Evolutionary conservation across 2,329 filamentous ascomycete genomes (phyloP), one percentile per base, ranked within the genome.

Genomic region (Stenocarpella maydis): DNA sequence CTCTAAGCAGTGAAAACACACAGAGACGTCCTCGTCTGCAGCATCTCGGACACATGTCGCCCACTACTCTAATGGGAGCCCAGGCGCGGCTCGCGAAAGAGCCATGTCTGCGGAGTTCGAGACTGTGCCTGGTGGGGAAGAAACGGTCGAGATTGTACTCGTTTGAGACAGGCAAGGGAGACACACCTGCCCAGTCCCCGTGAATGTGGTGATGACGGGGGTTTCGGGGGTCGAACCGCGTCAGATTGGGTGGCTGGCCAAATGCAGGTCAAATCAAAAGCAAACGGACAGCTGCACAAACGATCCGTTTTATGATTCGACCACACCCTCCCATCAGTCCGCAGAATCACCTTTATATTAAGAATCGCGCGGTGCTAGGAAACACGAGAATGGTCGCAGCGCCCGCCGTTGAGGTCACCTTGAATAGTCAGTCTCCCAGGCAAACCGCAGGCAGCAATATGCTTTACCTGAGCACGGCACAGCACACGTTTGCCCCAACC

Each of bases 281-380:
- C 74, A 74, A 72, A 78, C 80, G 81, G 81, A 76, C 78, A 77
- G 76, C 74, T 78, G 79, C 81, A 79, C 80, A 80, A 77, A 79
- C 75, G 74, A 78, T 74, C 71, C 73, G 71, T 66, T 69, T 54
- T 54, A 69, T 73, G 71, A 73, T 74, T 73, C 72, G 68, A 67
- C 70, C 69, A 71, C 43, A 37, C 68, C 72, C 71, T 67, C 66
- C 64, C 61, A 68, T 60, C 69, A 73, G 71, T 71, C 72, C 71
- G 71, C 70, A 75, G 71, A 71, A 72, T 72, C 71, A 72, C 71
- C 73, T 74, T 70, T 73, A 77, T 77, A 76, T 77, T 77, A 75
- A 74, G 72, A 73, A 72, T 43, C 76, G 75, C 75, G 76, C 69
- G 69, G 70, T 24, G 53, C 50, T 70, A 75, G 77, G 71, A 77